Base-by-base conservation (phyloP, 2,329 filamentous ascomycete species). In the Keithomyces neogunnii region DNA sequence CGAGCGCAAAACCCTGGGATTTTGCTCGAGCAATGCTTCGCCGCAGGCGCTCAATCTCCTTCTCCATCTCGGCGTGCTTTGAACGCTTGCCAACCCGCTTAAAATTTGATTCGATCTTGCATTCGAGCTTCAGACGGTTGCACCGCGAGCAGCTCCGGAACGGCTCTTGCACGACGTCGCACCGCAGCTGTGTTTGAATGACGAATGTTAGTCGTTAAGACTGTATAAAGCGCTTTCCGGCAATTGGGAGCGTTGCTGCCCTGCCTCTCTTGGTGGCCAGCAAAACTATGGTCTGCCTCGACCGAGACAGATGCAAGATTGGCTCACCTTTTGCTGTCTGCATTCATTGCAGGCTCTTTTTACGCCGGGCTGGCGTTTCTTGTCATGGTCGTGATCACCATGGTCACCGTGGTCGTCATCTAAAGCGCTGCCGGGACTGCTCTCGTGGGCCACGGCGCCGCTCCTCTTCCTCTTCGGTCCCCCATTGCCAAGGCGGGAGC, bases 31-130 rank as follows among this genome's bases (percentile, higher is more conserved):
- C 71, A 55, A 87, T 74, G 60, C 75, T 80, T 45, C 81, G 77
- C 48, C 83, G 79, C 57, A 86, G 69, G 55, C 75, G 80, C 52
- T 88, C 85, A 62, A 91, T 88, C 67, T 91, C 86, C 69, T 84
- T 86, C 65, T 89, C 87, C 86, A 91, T 91, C 69, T 91, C 88
- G 61, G 87, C 87, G 68, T 92, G 87, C 66, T 88, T 87, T 57
- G 82, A 87, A 42, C 88, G 80, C 73, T 93, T 93, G 56, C 88
- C 86, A 19, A 91, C 76, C 59, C 88, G 84, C 76, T 90, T 91
- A 71, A 92, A 92, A 68, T 90, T 89, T 62, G 86, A 88, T 67
- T 92, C 87, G 67, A 93, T 92, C 67, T 89, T 88, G 75, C 88
- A 93, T 55, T 85, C 81, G 55, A 92, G 82, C 68, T 86, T 88